These are phyloP conservation scores for Beauveria varroae DNA, from an alignment of 2,329 filamentous ascomycete genomes.

Conservation along the genomic window DNA sequence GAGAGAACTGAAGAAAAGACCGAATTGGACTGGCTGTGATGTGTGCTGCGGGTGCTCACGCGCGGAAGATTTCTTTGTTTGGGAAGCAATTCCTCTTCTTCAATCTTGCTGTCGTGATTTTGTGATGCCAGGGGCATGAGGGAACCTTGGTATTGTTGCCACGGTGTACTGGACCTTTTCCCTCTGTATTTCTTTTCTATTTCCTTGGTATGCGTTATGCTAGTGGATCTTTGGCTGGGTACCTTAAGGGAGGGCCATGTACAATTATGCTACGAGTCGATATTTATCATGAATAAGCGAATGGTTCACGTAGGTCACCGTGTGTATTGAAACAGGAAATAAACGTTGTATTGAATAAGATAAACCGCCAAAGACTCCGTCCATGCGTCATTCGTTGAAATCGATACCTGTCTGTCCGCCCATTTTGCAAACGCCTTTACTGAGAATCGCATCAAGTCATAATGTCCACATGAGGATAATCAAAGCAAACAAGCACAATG, in stretches of 20 bases:
- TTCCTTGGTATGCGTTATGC: background rate
- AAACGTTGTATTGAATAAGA: background rate
- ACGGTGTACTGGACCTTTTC: background rate
- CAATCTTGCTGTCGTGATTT: background rate
- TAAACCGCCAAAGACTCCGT: background rate
- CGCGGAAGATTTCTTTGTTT: background rate
- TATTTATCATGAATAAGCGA: too few relatives aligned
- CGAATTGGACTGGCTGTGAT: background rate
- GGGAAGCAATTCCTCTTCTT: background rate
- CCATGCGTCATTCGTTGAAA: background rate
- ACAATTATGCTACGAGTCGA: background rate
- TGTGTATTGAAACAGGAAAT: background rate
- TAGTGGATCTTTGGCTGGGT: background rate
- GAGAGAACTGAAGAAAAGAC: background rate
- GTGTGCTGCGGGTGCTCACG: background rate
- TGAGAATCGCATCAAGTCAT: background rate
- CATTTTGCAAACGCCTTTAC: background rate
- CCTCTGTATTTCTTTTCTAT: background rate
- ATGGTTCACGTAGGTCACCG: background rate
- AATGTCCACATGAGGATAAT: background rate
- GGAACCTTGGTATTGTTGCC: background rate
- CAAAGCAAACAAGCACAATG: background rate
- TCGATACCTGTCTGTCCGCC: background rate
- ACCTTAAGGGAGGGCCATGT: background rate
- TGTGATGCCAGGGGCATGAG: background rate